Evolutionary conservation across 2,329 filamentous ascomycete species (phyloP).

Genomic region (Hymenoscyphus fructigenus): DNA sequence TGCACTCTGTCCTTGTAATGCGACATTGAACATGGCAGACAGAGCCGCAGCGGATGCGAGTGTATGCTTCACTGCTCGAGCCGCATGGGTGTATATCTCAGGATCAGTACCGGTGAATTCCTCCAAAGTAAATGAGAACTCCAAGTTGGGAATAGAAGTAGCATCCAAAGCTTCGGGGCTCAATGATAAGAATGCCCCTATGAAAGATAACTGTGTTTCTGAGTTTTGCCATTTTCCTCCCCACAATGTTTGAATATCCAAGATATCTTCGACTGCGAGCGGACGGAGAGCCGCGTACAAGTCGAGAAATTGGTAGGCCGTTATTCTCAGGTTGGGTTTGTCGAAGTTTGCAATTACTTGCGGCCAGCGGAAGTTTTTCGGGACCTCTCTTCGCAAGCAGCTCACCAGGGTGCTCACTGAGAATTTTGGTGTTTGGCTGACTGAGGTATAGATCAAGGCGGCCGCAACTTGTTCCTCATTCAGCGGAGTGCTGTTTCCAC

Average conservation of each 20-base stretch:
- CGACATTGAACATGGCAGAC: conserved; percentile 64
- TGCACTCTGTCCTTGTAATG: conserved; percentile 59
- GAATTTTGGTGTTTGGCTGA: conserved; percentile 56
- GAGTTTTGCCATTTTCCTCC: conserved; percentile 83
- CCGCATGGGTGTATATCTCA: conserved; percentile 58
- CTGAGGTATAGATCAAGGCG: conserved; percentile 67
- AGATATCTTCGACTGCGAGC: conserved; percentile 61
- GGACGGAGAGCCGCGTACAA: conserved; percentile 78
- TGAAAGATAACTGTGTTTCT: conserved; percentile 89
- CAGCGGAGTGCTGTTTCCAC: conserved; percentile 52
- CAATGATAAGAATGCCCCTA: conserved; percentile 80
- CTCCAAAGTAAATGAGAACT: conserved; percentile 69
- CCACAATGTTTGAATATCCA: conserved; percentile 90
- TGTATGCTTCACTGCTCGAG: conserved; percentile 75
- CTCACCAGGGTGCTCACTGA: conserved; percentile 57
- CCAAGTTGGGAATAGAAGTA: conserved; percentile 77
- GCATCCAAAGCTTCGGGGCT: conserved; percentile 76
- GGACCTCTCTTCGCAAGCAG: conserved; percentile 60
- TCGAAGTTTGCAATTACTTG: conserved; percentile 80
- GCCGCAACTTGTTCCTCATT: conserved; percentile 80
- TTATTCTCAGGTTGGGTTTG: conserved; percentile 71
- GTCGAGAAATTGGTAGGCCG: conserved; percentile 75
- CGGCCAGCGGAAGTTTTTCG: conserved; percentile 63
- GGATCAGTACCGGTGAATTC: conserved; percentile 62
- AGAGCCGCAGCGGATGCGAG: conserved; percentile 86